Percentiles rank a stretch among this genome's conserved stretches.
Conservation (phyloP, 768 basidiomycete genomes). For the Calocera viscosa region DNA sequence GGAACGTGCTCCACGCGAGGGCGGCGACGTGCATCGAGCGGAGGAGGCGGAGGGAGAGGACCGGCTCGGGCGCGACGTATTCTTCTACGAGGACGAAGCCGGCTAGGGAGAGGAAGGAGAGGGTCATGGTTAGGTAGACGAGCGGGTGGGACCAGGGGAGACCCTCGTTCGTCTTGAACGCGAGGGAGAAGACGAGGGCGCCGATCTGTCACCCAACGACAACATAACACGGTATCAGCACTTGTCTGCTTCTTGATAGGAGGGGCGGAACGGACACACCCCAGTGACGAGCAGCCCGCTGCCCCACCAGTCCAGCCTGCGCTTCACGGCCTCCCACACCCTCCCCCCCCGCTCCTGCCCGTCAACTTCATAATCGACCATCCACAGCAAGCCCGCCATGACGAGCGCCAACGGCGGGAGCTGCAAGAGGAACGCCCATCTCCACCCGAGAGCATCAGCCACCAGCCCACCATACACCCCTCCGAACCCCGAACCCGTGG, state of each 20-base stretch:
- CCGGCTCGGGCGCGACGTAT: background rate
- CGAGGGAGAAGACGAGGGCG: background rate
- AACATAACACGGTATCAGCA: no score
- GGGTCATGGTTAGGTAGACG: background rate
- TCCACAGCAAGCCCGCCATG: background rate
- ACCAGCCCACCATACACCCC: constrained; percentile 1
- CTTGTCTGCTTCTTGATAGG: no score
- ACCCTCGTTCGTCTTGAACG: background rate
- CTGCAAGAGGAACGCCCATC: constrained; percentile 2
- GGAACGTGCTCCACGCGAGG: background rate
- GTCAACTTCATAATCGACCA: constrained; percentile 1
- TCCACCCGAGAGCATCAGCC: constrained; percentile 1
- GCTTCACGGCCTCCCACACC: constrained; percentile 3
- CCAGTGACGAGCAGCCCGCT: constrained; percentile 1
- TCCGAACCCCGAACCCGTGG: background rate
- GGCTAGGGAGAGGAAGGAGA: background rate
- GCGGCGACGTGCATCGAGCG: background rate
- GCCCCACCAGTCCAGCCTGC: constrained; percentile 4
- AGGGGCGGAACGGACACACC: background rate
- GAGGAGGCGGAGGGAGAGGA: constrained; percentile 6
- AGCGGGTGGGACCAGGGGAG: background rate
- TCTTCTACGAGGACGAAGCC: background rate
- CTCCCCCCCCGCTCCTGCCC: background rate
- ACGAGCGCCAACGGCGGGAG: background rate
- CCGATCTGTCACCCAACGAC: background rate